Base-by-base conservation (phyloP, 495 filamentous ascomycete species). In the Glutinoglossum americanum region DNA sequence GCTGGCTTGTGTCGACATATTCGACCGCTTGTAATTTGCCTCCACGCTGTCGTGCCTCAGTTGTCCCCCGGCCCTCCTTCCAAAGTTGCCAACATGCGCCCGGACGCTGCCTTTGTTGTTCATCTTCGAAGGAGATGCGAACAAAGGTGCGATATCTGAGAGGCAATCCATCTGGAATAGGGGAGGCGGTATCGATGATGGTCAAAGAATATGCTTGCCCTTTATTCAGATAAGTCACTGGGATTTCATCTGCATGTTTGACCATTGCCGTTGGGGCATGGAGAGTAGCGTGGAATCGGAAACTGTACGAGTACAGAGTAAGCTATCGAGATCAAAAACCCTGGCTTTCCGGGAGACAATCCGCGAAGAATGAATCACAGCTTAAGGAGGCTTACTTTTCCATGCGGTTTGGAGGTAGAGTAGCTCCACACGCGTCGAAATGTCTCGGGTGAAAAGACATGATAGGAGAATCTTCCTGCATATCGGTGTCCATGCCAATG, bases 231-330 rank as follows among this genome's bases (percentile, higher is more conserved):
- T 98, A 98, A 0, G 89, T 94, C 15, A 97, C 79, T 0, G 92
- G 92, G 45, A 95, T 89, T 64, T 96, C 92, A 51, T 87, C 81
- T 3, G 78, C 65, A 60, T 84, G 77, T 64, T 84, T 93, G 62
- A 94, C 80, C 90, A 96, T 97, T n/a, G 90, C 90, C 1, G 90
- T 96, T 15, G 89, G 87, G 0, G 90, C 92, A 66, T 94, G 90
- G 51, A 99, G 71, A 0, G 87, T 88, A 41, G 87, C 82, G 64
- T 87, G 81, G 68, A 85, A 99, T 25, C 93, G 87, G 65, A 97
- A 97, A 60, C 89, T 93, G 56, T 69, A 67, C 30, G 7, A 25
- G 30, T 13, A 3, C 8, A 53, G 23, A 53, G 2, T 32, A 27
- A 53, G 49, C 49, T 1, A 25, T 53, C 49, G 5, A 10, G 23